A percentile compares a stretch with the other conserved stretches of the same genome.
These are phyloP conservation scores for Boechera divaricarpa DNA, from an alignment of 345 rosid species.

Conservation along the genomic window DNA sequence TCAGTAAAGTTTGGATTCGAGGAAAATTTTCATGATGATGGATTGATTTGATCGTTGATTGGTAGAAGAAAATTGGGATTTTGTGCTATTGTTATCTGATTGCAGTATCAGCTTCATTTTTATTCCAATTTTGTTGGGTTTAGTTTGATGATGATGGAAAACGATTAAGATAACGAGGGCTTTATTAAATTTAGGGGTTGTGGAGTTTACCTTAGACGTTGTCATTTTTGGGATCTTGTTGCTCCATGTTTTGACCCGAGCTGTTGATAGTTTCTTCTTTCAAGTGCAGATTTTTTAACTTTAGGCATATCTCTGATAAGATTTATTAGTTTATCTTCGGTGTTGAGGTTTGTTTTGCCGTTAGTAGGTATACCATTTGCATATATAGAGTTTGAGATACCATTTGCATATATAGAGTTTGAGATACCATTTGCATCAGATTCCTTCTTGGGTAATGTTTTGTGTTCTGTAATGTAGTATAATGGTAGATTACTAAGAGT, in stretches of 20 bases:
- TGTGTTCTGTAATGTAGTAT: constrained; percentile 16
- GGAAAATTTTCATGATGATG: neutral
- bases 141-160: neutral
- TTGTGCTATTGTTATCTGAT: neutral
- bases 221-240: too few species aligned
- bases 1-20: neutral
- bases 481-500: constrained; percentile 20
- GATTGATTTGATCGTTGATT: constrained; percentile 21
- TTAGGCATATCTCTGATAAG: too few species aligned
- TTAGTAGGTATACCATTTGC: neutral
- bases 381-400: neutral
- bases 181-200: too few species aligned
- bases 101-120: constrained; percentile 19
- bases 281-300: neutral
- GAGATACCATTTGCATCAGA: neutral
- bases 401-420: neutral
- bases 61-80: neutral
- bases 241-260: too few species aligned
- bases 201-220: too few species aligned
- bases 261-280: too few species aligned
- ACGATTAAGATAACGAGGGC: too few species aligned
- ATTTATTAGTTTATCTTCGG: neutral
- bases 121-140: neutral
- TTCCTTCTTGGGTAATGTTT: neutral
- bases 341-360: neutral